Base-by-base conservation (phyloP, 495 filamentous ascomycete species). In the Aspergillus campestris region DNA sequence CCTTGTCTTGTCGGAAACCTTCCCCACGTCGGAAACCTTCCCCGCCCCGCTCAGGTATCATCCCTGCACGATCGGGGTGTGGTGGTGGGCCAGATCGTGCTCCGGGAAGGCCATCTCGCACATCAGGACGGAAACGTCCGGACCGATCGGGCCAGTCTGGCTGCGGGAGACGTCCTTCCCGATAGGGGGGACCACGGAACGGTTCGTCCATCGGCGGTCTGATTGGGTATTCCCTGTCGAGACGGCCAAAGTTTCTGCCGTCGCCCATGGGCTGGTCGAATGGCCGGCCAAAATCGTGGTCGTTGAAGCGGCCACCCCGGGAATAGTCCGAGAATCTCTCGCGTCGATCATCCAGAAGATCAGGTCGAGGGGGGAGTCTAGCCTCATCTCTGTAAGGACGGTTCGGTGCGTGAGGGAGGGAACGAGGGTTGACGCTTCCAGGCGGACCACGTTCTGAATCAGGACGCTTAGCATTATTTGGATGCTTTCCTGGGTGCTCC, bases 201-300 rank as follows among this genome's bases (percentile, higher is more conserved):
- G 65, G 58, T n/a, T 73, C 69, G 11, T 73, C 68, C 30, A 54
- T 37, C 15, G 55, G 52, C 30, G 64, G 60, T 46, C 66, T 54
- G 14, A 53, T 41, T 12, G 55, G 47, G 38, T 62, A 67, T 1
- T 69, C 67, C 31, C 67, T 59, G 18, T 69, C 69, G 7, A 61
- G 52, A 34, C 60, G 61, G 10, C 60, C 64, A 41, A 61, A 65
- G 30, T 51, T 53, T 45, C 62, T 50, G 31, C 48, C 36, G 37
- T 69, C 63, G 28, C 41, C 39, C 12, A 49, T 38, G 35, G 65
- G 33, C 10, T 49, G 55, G 37, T 71, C 67, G 38, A 68, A 67
- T 1, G 60, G 44, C 18, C 65, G 60, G 27, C 41, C 48, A 42
- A 57, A 65, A n/a, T 69, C 66, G 40, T 61, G 56, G 9, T 60